Percentiles rank a stretch among this genome's conserved stretches.
Evolutionary conservation across 345 rosid genomes (phyloP).

Genomic region (Acer yangbiense): DNA sequence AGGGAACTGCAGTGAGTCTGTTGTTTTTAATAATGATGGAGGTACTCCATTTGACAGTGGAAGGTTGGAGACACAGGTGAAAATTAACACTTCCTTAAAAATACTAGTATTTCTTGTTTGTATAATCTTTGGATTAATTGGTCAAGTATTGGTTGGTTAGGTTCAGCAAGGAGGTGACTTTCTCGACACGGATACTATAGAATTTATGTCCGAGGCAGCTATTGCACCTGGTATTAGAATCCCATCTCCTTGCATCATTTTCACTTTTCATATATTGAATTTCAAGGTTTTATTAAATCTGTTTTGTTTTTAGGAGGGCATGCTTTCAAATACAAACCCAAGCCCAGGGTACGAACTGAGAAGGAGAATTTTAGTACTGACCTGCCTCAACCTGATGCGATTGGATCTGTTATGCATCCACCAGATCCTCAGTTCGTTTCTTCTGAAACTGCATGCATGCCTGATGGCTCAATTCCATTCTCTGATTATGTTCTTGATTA

Average conservation of each 20-base stretch:
- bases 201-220: constrained; percentile 36
- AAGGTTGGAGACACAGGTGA: constrained; percentile 39
- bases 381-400: constrained; percentile 21
- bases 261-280: not conserved
- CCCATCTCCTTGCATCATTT: constrained; percentile 4
- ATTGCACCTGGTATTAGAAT: constrained; percentile 38
- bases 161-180: constrained; percentile 43
- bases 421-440: constrained; percentile 23
- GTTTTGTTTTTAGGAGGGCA: constrained; percentile 35
- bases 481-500: constrained; percentile 37
- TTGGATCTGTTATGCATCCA: constrained; percentile 29
- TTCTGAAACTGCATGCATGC: constrained; percentile 28
- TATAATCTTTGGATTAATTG: constrained; percentile 17
- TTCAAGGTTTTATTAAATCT: constrained; percentile 12
- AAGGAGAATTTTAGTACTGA: constrained; percentile 24
- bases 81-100: constrained; percentile 1
- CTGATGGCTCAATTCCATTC: constrained; percentile 42
- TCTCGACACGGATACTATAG: constrained; percentile 40
- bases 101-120: constrained; percentile 1
- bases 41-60: constrained; percentile 20
- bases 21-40: constrained; percentile 18
- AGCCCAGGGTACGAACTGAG: constrained; percentile 35
- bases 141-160: constrained; percentile 16
- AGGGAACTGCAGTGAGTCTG: constrained; percentile 13
- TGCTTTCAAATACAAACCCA: constrained; percentile 48